A percentile compares a stretch with the other conserved stretches of the same genome.
These are phyloP conservation scores for Talaromyces sp. DNA, from an alignment of 2,329 filamentous ascomycete species.

Conservation along the genomic window DNA sequence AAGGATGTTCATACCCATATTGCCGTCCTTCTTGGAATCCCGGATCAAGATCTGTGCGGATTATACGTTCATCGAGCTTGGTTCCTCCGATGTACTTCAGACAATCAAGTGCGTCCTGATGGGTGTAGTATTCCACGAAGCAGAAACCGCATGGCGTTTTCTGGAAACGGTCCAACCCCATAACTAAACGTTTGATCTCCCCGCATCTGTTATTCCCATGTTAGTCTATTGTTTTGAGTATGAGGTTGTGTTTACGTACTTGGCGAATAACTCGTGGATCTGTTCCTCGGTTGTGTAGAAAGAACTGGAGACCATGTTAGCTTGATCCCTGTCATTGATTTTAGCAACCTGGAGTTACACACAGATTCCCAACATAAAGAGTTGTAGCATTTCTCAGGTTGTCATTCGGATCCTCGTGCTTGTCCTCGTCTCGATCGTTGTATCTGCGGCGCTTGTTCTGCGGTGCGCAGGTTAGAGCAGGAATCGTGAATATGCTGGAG, in stretches of 20 bases:
- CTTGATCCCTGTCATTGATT: not conserved
- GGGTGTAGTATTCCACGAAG: constrained; percentile 98
- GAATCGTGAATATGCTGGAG: not conserved
- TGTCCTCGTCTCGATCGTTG: constrained; percentile 50
- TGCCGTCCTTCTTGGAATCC: constrained; percentile 95
- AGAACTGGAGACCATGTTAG: constrained; percentile 53
- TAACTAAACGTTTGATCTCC: constrained; percentile 95
- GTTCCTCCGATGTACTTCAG: constrained; percentile 98
- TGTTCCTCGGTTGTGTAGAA: constrained; percentile 99
- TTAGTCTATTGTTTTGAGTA: not conserved
- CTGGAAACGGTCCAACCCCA: constrained; percentile 94
- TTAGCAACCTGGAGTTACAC: constrained; percentile 33
- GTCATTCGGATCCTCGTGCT: constrained; percentile 64
- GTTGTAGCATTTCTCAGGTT: constrained; percentile 84
- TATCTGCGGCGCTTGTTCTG: constrained; percentile 68
- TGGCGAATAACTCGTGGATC: constrained; percentile 93
- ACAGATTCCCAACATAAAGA: constrained; percentile 96
- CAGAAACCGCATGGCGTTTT: constrained; percentile 99
- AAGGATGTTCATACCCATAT: constrained; percentile 61
- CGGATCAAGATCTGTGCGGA: constrained; percentile 90
- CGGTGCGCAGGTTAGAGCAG: constrained; percentile 16
- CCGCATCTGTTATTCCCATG: constrained; percentile 57
- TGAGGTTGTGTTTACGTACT: constrained; percentile 49
- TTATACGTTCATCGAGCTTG: constrained; percentile 95
- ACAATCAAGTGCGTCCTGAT: constrained; percentile 94